These are phyloP conservation scores for Dendrobium chrysotoxum DNA, from an alignment of 106 monocot genomes.

Conservation along the genomic window DNA sequence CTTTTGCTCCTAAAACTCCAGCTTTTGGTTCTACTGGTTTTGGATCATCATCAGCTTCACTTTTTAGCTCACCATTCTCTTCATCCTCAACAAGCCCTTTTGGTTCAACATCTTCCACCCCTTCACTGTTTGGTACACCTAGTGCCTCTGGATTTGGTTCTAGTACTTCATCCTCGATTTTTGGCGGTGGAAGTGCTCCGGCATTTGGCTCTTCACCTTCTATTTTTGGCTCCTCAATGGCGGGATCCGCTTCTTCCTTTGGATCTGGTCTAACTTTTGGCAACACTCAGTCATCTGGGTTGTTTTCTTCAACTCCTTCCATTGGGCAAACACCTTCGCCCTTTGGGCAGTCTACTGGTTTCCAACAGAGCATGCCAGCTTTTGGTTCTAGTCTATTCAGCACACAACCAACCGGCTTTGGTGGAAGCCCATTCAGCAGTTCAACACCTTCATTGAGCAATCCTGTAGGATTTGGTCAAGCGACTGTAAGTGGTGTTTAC, in stretches of 20 bases:
- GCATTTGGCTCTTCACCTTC: constrained; percentile 54
- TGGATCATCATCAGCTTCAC: constrained; percentile 49
- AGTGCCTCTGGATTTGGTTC: constrained; percentile 39
- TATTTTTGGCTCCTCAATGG: constrained; percentile 41
- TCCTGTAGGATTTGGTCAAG: constrained; percentile 51
- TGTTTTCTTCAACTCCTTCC: constrained; percentile 68
- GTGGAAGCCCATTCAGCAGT: constrained; percentile 69
- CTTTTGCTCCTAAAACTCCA: constrained; percentile 59
- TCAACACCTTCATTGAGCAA: constrained; percentile 50
- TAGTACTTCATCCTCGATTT: constrained; percentile 43
- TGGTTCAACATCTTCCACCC: constrained; percentile 46
- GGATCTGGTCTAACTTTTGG: constrained; percentile 50
- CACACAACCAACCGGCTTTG: constrained; percentile 69
- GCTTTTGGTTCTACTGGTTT: constrained; percentile 66
- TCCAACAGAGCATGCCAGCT: constrained; percentile 40
- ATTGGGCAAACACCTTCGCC: constrained; percentile 53
- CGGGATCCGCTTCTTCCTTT: constrained; percentile 59
- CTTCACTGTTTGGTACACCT: constrained; percentile 49
- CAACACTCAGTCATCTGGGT: constrained; percentile 74
- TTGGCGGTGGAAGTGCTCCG: constrained; percentile 43
- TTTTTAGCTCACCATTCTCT: constrained; percentile 54
- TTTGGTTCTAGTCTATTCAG: constrained; percentile 60
- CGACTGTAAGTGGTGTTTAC: constrained; percentile 45
- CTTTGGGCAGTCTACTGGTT: constrained; percentile 73
- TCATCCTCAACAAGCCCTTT: constrained; percentile 67